Conservation (phyloP, 139 green algal genomes). For the Tetradesmus obliquus region DNA sequence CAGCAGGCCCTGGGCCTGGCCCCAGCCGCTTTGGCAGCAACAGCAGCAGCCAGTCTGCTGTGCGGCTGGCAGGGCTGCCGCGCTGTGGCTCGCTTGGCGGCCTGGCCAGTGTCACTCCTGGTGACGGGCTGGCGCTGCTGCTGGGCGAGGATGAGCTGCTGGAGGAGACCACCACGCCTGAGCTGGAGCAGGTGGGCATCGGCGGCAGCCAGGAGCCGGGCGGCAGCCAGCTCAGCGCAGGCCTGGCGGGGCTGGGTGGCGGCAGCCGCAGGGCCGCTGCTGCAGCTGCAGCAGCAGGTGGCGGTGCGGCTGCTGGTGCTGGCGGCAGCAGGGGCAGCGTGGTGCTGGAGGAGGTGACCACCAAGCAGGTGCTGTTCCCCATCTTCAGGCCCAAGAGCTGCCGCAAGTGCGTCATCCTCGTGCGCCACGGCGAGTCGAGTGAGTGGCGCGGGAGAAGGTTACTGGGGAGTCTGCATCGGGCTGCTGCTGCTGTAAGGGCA, state of each 20-base stretch:
- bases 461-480: neutral
- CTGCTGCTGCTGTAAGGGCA: neutral
- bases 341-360: conserved; percentile 37
- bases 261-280: neutral
- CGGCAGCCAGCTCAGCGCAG: conserved; percentile 27
- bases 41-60: neutral
- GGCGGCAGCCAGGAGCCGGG: conserved; percentile 36
- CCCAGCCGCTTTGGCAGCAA: neutral
- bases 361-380: conserved; percentile 62
- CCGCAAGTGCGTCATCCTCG: conserved; percentile 59
- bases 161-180: conserved; percentile 47
- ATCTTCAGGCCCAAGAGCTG: conserved; percentile 65
- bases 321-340: neutral
- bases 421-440: conserved; percentile 60
- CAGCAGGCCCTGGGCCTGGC: neutral
- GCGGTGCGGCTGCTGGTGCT: neutral
- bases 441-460: neutral
- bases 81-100: neutral
- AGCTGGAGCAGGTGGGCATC: conserved; percentile 42
- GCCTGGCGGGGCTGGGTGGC: neutral
- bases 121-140: neutral
- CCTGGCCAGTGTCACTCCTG: neutral
- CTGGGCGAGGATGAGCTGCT: neutral
- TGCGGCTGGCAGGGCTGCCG: neutral
- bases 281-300: neutral